Evolutionary conservation across 345 rosid species (phyloP), one percentile per base, ranked within the genome.

Genomic region (Boechera retrofracta): DNA sequence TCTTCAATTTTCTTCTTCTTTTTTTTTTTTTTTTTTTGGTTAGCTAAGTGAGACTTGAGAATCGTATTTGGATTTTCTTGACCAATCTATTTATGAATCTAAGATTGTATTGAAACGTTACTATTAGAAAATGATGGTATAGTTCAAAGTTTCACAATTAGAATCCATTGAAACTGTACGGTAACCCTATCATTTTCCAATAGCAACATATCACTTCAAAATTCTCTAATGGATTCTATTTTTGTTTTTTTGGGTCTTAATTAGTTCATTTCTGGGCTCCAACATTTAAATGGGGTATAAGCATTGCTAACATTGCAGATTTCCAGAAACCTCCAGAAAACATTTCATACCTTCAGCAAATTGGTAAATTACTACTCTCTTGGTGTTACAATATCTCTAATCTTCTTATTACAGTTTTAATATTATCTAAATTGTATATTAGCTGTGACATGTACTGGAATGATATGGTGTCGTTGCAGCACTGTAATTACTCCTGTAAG

Each of bases 401-500:
- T 61, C 2, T 72, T 52, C 24, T 57, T 8, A 32, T 11, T 21
- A 56, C n/a, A 57, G 1, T 47, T 18, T 8, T 1, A 31, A 7
- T 12, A 10, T 16, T 0, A 21, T 71, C 15, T 44, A 57, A 52
- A 38, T 32, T 16, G 24, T 71, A 44, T 26, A 51, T 44, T 85
- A 89, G 95, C 95, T 44, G 97, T 92, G 56, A 73, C 96, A 7
- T 78, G 83, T 75, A 90, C 93, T 56, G 94, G 96, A 69, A 31
- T 92, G 48, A 76, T 91, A 21, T 84, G 94, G 90, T 85, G 91
- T 56, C 94, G 92, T 72, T 90, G 88, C 84, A 87, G 96, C 80
- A 87, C 86, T 31, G 92, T 91, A 9, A 91, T 91, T 70, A 91
- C 81, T 36, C 94, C 91, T 10, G 96, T 91, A 79, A 88, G 94